Percentiles rank a stretch among this genome's conserved stretches.
These are phyloP conservation scores for Pythium scleroteichum DNA, from an alignment of 352 stramenopile species.

Conservation along the genomic window DNA sequence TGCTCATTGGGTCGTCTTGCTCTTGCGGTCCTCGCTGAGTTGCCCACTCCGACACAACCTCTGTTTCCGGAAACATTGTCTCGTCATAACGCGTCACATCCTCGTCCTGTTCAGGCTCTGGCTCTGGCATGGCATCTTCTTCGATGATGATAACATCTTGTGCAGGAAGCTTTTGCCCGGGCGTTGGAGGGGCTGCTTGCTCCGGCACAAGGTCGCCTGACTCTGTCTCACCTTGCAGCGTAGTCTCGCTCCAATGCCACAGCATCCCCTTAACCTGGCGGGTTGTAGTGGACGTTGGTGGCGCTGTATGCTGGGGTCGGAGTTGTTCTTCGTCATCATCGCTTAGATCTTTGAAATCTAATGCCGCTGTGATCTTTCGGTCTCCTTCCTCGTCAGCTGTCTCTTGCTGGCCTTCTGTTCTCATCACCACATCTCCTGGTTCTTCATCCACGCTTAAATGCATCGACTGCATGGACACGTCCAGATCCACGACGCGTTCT, in stretches of 20 bases:
- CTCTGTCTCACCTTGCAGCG: slow-evolving; percentile 21
- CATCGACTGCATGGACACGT: slow-evolving; percentile 77
- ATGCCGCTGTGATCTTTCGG: slow-evolving; percentile 4
- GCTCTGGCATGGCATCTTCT: slow-evolving; percentile 28
- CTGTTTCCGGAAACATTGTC: slow-evolving; percentile 8
- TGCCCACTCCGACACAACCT: background rate
- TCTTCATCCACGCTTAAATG: slow-evolving; percentile 57
- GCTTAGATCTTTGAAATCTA: slow-evolving; percentile 30
- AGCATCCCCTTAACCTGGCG: background rate
- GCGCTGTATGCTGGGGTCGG: slow-evolving; percentile 1
- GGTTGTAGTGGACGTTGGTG: background rate
- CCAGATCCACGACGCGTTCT: slow-evolving; percentile 34
- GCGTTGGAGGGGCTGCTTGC: background rate
- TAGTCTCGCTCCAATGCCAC: slow-evolving; percentile 30
- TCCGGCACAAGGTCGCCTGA: background rate
- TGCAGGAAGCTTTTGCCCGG: background rate
- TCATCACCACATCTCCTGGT: slow-evolving; percentile 28
- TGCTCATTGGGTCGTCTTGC: slow-evolving; percentile 16
- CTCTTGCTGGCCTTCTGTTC: background rate
- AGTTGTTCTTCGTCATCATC: slow-evolving; percentile 26
- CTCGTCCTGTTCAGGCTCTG: slow-evolving; percentile 4
- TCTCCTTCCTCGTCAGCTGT: slow-evolving; percentile 13
- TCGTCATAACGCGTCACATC: slow-evolving; percentile 5
- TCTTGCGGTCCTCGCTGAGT: background rate
- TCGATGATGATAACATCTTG: background rate